Evolutionary conservation across 139 green algal genomes (phyloP).

Genomic region (Nannochloris sp.): DNA sequence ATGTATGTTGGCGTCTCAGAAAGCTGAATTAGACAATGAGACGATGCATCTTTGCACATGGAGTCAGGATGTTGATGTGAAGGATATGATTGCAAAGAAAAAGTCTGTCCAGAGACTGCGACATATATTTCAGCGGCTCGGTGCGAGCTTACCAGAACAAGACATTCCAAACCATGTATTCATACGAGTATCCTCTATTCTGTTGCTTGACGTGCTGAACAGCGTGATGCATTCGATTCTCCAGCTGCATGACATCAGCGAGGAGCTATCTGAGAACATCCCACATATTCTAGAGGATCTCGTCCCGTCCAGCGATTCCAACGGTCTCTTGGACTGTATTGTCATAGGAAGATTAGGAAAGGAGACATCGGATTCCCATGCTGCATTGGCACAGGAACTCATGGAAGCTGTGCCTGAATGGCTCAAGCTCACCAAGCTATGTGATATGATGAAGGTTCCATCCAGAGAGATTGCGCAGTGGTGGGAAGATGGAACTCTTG

Average conservation of each 20-base stretch:
- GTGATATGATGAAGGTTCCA: constrained; percentile 1
- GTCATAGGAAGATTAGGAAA: not conserved
- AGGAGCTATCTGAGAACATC: constrained; percentile 42
- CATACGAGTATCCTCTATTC: not conserved
- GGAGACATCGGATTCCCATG: not conserved
- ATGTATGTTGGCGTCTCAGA: not conserved
- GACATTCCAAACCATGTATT: constrained; percentile 14
- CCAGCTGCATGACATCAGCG: constrained; percentile 31
- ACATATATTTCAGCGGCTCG: not conserved
- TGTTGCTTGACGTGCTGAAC: not conserved
- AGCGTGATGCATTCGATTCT: constrained; percentile 25
- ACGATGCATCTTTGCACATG: not conserved
- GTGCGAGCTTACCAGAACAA: not conserved
- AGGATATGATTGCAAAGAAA: constrained; percentile 3
- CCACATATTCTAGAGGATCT: constrained; percentile 19
- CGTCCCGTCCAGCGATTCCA: not conserved
- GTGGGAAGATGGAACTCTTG: constrained; percentile 2
- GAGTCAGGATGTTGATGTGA: not conserved
- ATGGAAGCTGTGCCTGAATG: not conserved
- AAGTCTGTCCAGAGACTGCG: constrained; percentile 1
- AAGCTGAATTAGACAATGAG: not conserved
- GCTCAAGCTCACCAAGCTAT: constrained; percentile 4
- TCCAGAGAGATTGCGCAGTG: constrained; percentile 1
- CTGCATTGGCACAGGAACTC: not conserved
- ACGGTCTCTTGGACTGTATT: not conserved